Conservation (phyloP, 768 basidiomycete genomes). For the Cubamyces sp. region DNA sequence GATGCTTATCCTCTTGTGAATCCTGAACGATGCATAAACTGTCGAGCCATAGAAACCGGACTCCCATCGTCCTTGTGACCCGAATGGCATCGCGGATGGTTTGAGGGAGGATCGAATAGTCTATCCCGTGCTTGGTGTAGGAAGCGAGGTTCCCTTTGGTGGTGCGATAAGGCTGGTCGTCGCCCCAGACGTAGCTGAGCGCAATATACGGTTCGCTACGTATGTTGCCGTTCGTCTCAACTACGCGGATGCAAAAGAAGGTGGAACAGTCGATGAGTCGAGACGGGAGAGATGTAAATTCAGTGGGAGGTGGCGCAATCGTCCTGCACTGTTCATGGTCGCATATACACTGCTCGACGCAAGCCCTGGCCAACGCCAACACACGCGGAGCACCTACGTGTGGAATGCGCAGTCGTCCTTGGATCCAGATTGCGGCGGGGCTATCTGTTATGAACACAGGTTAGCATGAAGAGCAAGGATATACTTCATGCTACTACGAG, state of each 20-base stretch:
- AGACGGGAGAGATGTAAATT: too few relatives aligned
- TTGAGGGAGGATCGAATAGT: neutral
- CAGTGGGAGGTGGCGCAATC: neutral
- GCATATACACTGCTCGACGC: neutral
- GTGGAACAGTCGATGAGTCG: neutral
- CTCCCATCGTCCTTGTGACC: neutral
- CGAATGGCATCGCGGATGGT: constrained; percentile 8
- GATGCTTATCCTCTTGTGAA: neutral
- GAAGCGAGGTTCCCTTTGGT: neutral
- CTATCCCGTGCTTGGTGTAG: neutral
- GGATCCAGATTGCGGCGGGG: neutral
- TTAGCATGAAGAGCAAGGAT: too few relatives aligned
- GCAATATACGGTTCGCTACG: neutral
- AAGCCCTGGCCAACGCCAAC: neutral
- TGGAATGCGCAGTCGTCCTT: neutral
- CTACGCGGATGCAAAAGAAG: neutral
- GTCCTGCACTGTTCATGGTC: neutral
- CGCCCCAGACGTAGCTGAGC: constrained; percentile 6
- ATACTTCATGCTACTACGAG: too few relatives aligned
- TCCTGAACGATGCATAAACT: constrained; percentile 13
- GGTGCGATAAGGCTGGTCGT: neutral
- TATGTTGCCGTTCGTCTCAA: neutral
- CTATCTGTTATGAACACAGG: neutral
- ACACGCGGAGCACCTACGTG: neutral
- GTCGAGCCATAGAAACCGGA: constrained; percentile 3